Evolutionary conservation across 1,284 basidiomycete species (phyloP).

Genomic region (Marasmius fiardii): DNA sequence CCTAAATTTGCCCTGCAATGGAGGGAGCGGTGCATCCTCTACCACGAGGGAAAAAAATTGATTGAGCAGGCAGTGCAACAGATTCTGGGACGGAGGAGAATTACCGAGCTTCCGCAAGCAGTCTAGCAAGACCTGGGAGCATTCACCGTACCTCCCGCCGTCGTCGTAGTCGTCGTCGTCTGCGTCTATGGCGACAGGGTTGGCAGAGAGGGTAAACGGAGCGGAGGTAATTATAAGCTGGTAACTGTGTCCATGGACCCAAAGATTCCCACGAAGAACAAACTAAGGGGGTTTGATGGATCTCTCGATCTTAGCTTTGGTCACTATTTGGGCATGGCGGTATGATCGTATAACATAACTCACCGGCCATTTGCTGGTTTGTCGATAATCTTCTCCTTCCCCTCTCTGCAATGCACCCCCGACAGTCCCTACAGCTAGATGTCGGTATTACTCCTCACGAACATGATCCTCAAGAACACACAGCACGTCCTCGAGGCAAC

Average conservation of each 20-base stretch:
- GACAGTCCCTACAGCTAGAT: constrained; percentile 2
- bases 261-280: no score
- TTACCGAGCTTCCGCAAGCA: no score
- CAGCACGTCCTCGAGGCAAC: constrained; percentile 2
- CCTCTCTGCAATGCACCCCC: constrained; percentile 1
- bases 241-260: not conserved
- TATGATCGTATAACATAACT: constrained; percentile 3
- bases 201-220: not conserved
- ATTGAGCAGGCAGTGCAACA: not conserved
- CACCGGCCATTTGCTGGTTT: not conserved
- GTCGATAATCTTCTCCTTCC: constrained; percentile 4
- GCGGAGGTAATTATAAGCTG: not conserved
- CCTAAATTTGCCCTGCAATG: no score
- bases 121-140: not conserved
- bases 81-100: not conserved
- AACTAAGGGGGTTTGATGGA: not conserved
- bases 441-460: not conserved
- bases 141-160: not conserved
- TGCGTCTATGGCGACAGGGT: no score
- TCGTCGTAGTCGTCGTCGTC: no score
- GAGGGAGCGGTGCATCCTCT: no score
- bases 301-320: not conserved
- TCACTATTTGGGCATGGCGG: constrained; percentile 1
- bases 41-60: no score
- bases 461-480: constrained; percentile 8